These are phyloP conservation scores for Ceriops tagal DNA, from an alignment of 345 rosid genomes.

Conservation along the genomic window DNA sequence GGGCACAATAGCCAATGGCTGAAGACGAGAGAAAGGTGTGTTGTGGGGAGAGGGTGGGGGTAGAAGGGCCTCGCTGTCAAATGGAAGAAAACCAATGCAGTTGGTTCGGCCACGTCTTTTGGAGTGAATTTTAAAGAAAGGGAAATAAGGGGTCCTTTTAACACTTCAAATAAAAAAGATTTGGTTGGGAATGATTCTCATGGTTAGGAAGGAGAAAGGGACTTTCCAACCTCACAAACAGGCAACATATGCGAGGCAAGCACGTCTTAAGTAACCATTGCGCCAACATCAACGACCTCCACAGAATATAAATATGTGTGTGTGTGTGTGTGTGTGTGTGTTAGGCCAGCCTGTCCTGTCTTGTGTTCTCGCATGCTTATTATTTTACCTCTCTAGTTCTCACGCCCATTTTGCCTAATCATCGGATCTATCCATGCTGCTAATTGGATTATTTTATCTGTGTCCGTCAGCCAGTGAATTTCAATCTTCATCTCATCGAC, in stretches of 20 bases:
- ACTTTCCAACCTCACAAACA: conserved; percentile 70
- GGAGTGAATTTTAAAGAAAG: conserved; percentile 34
- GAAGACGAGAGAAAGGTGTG: neutral
- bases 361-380: neutral
- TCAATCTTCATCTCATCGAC: no score
- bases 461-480: no score
- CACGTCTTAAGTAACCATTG: conserved; percentile 22
- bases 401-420: neutral
- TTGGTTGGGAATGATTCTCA: conserved; percentile 14
- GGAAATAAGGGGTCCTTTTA: neutral
- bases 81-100: conserved; percentile 5
- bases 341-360: neutral
- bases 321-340: neutral
- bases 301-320: neutral
- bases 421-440: no score
- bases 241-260: conserved; percentile 39
- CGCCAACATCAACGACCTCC: neutral
- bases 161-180: conserved; percentile 4
- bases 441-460: neutral
- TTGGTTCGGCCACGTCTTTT: conserved; percentile 29
- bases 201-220: conserved; percentile 57
- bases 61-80: conserved; percentile 11
- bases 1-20: neutral
- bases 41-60: no score
- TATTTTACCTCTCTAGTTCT: neutral